These are phyloP conservation scores for Chlorella sp. DNA, from an alignment of 139 green algal species.

Conservation along the genomic window DNA sequence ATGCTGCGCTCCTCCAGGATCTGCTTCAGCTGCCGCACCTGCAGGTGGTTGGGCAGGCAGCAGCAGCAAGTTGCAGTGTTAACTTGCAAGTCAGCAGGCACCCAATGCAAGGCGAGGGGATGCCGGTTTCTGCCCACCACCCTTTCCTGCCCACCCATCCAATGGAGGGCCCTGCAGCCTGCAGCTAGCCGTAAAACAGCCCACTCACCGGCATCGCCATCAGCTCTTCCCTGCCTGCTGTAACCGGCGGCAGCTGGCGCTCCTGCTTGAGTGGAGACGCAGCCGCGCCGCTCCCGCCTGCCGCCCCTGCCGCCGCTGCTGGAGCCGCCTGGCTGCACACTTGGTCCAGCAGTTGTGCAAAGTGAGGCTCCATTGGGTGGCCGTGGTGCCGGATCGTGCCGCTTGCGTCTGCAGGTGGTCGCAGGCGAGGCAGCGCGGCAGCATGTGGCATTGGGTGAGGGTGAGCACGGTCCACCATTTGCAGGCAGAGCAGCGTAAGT, in stretches of 20 bases:
- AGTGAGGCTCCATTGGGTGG: slow-evolving; percentile 47
- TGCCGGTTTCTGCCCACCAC: not conserved
- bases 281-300: not conserved
- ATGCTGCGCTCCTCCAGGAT: slow-evolving; percentile 42
- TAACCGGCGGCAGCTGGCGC: slow-evolving; percentile 19
- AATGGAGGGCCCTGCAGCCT: too few relatives aligned
- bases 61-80: not conserved
- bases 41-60: not conserved
- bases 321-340: slow-evolving; percentile 14
- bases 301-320: not conserved
- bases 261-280: not conserved
- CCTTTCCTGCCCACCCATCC: not conserved
- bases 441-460: too few relatives aligned
- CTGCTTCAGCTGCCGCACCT: slow-evolving; percentile 61
- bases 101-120: not conserved
- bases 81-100: not conserved
- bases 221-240: slow-evolving; percentile 29
- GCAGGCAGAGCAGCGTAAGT: too few relatives aligned
- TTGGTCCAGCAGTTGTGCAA: slow-evolving; percentile 23
- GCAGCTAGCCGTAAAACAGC: too few relatives aligned
- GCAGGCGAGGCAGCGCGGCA: not conserved
- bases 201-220: slow-evolving; percentile 44
- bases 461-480: not conserved
- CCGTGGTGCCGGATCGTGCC: slow-evolving; percentile 40
- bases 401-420: not conserved